These are phyloP conservation scores for Sphaerobolus stellatus DNA, from an alignment of 1,284 basidiomycete species.

Conservation along the genomic window DNA sequence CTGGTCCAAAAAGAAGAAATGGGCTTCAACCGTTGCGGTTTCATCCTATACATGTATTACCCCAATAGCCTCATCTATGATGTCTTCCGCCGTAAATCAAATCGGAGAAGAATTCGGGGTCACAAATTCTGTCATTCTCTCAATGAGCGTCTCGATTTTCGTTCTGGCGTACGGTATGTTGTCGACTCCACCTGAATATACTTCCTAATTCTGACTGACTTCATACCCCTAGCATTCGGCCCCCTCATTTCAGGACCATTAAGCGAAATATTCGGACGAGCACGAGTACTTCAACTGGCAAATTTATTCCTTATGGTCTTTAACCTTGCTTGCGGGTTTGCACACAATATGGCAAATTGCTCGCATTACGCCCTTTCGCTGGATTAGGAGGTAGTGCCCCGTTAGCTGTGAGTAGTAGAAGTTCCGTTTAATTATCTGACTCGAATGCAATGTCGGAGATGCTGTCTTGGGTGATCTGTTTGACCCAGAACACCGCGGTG, in stretches of 20 bases:
- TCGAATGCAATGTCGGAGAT: too few relatives aligned
- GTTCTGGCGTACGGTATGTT: conserved; percentile 60
- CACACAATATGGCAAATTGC: conserved; percentile 55
- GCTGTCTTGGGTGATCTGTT: conserved; percentile 73
- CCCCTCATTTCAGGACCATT: conserved; percentile 56
- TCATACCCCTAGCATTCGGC: conserved; percentile 39
- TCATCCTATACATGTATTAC: conserved; percentile 65
- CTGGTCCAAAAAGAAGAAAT: conserved; percentile 60
- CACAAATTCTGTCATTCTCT: conserved; percentile 48
- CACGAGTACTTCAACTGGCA: conserved; percentile 44
- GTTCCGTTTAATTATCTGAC: neutral
- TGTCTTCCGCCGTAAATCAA: conserved; percentile 60
- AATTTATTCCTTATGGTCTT: conserved; percentile 60
- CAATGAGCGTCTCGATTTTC: conserved; percentile 66
- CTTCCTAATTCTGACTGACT: neutral
- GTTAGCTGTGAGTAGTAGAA: conserved; percentile 42
- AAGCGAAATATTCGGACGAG: conserved; percentile 51
- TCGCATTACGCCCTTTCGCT: conserved; percentile 64
- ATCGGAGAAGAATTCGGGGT: conserved; percentile 58
- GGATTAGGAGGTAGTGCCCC: conserved; percentile 68
- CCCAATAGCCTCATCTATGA: conserved; percentile 66
- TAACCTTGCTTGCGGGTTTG: conserved; percentile 68
- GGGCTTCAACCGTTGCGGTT: conserved; percentile 59
- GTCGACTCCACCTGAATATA: neutral
- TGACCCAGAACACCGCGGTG: conserved; percentile 62